Base-by-base conservation (phyloP, 2,329 filamentous ascomycete species). In the Aspergillus texensis region DNA sequence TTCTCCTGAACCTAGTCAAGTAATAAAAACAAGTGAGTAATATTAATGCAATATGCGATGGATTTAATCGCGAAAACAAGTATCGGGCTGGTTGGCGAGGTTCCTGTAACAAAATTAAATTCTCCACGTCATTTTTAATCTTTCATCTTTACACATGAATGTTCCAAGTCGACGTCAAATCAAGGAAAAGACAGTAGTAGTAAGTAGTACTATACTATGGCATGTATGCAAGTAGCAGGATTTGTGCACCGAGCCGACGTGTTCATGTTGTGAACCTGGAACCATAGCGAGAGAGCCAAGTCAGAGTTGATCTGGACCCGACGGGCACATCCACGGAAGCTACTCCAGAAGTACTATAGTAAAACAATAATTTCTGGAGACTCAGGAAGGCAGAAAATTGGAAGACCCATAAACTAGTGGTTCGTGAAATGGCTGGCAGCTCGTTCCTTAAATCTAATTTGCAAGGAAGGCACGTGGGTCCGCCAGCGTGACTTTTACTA, bases 401-500 rank as follows among this genome's bases (percentile, higher is more conserved):
- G n/a, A 28, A 41, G 60, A 65, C 61, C 63, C 65, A 63, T 61
- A 63, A 63, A 63, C 63, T 65, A 67, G 65, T 63, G 61, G 63
- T 65, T 65, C 61, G 56, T 65, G 57, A 50, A 46, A 58, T 53
- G 57, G 60, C 53, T 65, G 62, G 56, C 60, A 62, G 43, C 32
- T 53, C 39, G 28, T 48, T 63, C 50, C 62, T 55, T 64, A 46
- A 61, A 62, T 61, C 58, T 65, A 57, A 67, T 67, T 65, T 67
- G 63, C 58, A 67, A 63, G 65, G 63, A 65, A 59, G 50, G 60
- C 63, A 62, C 61, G 63, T 67, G 63, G 63, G 63, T 45, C 65
- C 50, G 34, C 57, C 26, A 30, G 28, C 9, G 48, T 32, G 48
- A 52, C 48, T 52, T 48, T 52, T 11, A 52, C 28, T 52, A 50